A percentile compares a stretch with the other conserved stretches of the same genome.
These are phyloP conservation scores for Hypoxylon lenormandii DNA, from an alignment of 495 filamentous ascomycete species.

Conservation along the genomic window DNA sequence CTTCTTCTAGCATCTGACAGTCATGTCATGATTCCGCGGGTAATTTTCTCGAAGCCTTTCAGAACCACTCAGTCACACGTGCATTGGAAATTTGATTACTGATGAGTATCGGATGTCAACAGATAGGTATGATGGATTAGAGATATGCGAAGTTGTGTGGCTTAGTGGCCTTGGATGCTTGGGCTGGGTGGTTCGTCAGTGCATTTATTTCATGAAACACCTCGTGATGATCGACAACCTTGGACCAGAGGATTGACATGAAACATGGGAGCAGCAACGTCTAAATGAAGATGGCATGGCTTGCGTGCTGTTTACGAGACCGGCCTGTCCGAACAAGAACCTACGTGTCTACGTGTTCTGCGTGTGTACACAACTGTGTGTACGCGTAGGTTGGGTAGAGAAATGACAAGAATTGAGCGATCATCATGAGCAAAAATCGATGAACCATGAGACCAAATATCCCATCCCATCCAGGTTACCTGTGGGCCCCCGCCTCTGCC, in stretches of 20 bases:
- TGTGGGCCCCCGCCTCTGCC: no score
- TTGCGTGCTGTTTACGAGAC: neutral
- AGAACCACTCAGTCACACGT: conserved; percentile 10
- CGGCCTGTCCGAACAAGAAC: conserved; percentile 25
- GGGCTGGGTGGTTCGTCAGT: conserved; percentile 19
- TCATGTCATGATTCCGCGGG: conserved; percentile 21
- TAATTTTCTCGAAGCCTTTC: conserved; percentile 20
- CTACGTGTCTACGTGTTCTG: no score
- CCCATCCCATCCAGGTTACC: conserved; percentile 1
- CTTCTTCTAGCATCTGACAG: conserved; percentile 6
- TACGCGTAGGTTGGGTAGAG: neutral
- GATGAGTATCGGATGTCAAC: neutral
- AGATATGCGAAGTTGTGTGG: neutral
- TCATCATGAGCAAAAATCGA: conserved; percentile 13
- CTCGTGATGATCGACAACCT: conserved; percentile 35
- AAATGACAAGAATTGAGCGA: neutral
- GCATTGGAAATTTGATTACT: neutral
- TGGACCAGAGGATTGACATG: conserved; percentile 36
- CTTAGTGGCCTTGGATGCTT: neutral
- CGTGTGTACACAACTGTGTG: no score
- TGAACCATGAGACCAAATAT: neutral
- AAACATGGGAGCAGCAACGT: conserved; percentile 31
- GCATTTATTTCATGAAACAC: conserved; percentile 42
- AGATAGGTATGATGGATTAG: neutral
- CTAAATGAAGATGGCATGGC: conserved; percentile 24